phyloP scores from a whole-genome alignment of 352 stramenopile genomes.

The Globisporangium barbulae region DNA sequence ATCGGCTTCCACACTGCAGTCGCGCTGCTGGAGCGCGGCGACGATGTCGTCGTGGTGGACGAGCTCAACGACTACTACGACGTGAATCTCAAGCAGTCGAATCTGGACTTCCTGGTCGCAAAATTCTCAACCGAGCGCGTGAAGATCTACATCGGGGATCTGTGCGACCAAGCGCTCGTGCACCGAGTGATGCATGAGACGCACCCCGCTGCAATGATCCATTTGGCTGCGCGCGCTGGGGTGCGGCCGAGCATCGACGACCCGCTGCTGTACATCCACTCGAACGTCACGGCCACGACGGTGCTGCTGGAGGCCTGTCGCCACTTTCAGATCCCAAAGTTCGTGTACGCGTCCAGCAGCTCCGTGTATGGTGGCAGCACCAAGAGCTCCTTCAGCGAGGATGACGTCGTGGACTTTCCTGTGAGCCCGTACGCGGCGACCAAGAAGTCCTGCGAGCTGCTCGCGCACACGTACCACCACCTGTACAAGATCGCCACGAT shows the following conservation, averaged over 20 bases:
- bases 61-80: constrained; percentile 99
- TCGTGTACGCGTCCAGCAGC: constrained; percentile 95
- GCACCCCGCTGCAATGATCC: constrained; percentile 84
- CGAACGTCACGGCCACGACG: constrained; percentile 94
- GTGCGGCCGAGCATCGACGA: constrained; percentile 97
- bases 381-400: constrained; percentile 89
- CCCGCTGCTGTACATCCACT: constrained; percentile 97
- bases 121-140: constrained; percentile 57
- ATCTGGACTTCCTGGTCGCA: constrained; percentile 84
- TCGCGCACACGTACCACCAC: constrained; percentile 97
- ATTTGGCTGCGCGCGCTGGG: constrained; percentile 95
- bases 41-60: constrained; percentile 96
- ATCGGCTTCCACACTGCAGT: constrained; percentile 96
- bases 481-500: constrained; percentile 94
- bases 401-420: constrained; percentile 91
- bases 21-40: constrained; percentile 77
- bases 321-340: constrained; percentile 89
- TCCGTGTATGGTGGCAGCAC: constrained; percentile 95
- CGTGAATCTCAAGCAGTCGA: constrained; percentile 95
- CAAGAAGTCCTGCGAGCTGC: constrained; percentile 97
- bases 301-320: constrained; percentile 91
- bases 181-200: constrained; percentile 87
- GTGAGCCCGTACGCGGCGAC: constrained; percentile 96
- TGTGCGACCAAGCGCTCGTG: constrained; percentile 93
- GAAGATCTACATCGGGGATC: constrained; percentile 87